These are phyloP conservation scores for Auricularia cornea DNA, from an alignment of 768 basidiomycete species.

Conservation along the genomic window DNA sequence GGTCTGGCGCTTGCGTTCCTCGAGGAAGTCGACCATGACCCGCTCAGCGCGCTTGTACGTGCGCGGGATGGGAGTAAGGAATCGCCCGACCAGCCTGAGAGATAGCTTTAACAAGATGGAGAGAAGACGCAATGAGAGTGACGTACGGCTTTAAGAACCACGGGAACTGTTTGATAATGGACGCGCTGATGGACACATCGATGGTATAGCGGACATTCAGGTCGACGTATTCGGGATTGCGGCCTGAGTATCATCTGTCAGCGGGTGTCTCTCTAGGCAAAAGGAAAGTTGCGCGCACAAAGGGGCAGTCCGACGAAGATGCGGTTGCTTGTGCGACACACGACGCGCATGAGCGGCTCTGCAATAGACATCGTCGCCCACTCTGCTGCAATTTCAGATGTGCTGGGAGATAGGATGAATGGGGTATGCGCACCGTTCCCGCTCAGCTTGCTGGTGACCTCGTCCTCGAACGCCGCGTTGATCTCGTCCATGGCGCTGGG, in stretches of 20 bases:
- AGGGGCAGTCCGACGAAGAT: constrained; percentile 27
- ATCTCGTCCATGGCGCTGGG: constrained; percentile 9
- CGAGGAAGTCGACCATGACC: constrained; percentile 22
- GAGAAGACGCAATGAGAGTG: background rate
- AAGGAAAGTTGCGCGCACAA: constrained; percentile 22
- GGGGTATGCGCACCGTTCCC: constrained; percentile 1
- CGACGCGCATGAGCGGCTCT: constrained; percentile 17
- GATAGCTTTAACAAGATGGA: background rate
- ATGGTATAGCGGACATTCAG: constrained; percentile 6
- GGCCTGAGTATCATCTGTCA: background rate
- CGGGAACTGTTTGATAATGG: constrained; percentile 10
- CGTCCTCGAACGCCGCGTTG: background rate
- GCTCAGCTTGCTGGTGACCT: background rate
- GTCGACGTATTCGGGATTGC: constrained; percentile 1
- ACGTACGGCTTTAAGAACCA: constrained; percentile 11
- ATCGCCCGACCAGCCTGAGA: constrained; percentile 3
- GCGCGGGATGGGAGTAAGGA: constrained; percentile 3
- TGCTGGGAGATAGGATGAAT: background rate
- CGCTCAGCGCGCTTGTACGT: constrained; percentile 8
- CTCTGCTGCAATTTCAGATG: constrained; percentile 1
- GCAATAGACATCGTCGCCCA: constrained; percentile 19
- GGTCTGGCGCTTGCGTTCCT: constrained; percentile 18
- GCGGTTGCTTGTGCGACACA: constrained; percentile 27
- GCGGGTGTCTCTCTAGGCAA: background rate
- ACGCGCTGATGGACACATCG: background rate